These are phyloP conservation scores for Aplosporella prunicola DNA, from an alignment of 2,329 filamentous ascomycete species.

Conservation along the genomic window DNA sequence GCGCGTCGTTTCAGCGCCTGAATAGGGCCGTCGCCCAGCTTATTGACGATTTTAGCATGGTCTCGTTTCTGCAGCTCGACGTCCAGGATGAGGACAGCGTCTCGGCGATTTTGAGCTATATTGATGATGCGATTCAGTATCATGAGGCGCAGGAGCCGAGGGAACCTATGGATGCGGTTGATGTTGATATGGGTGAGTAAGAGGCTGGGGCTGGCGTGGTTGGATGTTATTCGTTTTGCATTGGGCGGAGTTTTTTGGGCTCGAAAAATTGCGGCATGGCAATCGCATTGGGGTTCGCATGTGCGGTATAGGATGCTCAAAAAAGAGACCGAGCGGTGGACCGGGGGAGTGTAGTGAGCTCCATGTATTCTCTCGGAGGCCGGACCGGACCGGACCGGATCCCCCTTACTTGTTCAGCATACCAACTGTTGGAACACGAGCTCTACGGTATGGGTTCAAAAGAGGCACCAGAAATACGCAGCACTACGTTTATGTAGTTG, in stretches of 20 bases:
- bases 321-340: too few relatives aligned
- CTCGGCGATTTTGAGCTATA: constrained; percentile 73
- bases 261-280: constrained; percentile 3
- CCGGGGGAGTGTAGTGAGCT: too few relatives aligned
- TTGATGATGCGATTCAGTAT: constrained; percentile 88
- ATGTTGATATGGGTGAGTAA: constrained; percentile 49
- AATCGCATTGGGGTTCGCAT: constrained; percentile 5
- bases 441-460: too few relatives aligned
- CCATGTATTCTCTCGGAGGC: too few relatives aligned
- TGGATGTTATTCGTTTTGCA: neutral
- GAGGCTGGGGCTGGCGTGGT: neutral
- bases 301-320: too few relatives aligned
- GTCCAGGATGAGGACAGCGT: constrained; percentile 89
- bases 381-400: too few relatives aligned
- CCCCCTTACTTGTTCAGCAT: too few relatives aligned
- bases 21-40: constrained; percentile 82
- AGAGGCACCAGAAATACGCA: too few relatives aligned
- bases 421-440: too few relatives aligned
- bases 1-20: constrained; percentile 69
- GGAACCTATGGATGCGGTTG: constrained; percentile 53
- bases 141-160: constrained; percentile 87
- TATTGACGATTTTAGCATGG: constrained; percentile 97
- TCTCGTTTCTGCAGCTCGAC: constrained; percentile 85
- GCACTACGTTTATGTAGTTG: too few relatives aligned
- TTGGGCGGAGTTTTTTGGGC: constrained; percentile 4